phyloP scores from a whole-genome alignment of 2,329 filamentous ascomycete species.

The Bisporella sp. region DNA sequence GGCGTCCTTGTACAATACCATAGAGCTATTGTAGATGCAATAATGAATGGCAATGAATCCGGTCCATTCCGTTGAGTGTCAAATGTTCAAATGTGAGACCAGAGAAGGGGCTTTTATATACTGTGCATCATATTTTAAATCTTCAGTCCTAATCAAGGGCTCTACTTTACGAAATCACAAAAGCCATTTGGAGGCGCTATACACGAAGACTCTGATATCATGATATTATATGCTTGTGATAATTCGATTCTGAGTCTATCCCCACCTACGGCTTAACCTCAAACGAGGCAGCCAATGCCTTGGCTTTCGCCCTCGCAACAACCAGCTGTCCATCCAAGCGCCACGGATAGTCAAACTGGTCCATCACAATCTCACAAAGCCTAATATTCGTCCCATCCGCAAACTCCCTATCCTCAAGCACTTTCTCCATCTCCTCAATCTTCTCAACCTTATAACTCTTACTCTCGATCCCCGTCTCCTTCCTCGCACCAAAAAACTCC shows the following conservation, averaged over 20 bases:
- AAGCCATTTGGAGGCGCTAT: no score
- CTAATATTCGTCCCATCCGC: not conserved
- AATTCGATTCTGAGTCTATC: not conserved
- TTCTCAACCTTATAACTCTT: constrained; percentile 32
- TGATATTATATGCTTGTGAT: not conserved
- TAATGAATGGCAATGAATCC: constrained; percentile 9
- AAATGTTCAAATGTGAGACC: not conserved
- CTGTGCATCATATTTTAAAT: no score
- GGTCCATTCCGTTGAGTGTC: not conserved
- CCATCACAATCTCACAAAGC: constrained; percentile 12
- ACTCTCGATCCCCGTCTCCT: constrained; percentile 28
- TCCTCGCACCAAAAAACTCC: constrained; percentile 39
- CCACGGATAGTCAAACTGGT: constrained; percentile 13
- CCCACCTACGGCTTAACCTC: not conserved
- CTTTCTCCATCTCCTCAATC: constrained; percentile 47
- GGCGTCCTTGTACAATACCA: constrained; percentile 27
- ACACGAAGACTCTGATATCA: not conserved
- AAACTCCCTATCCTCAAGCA: constrained; percentile 2
- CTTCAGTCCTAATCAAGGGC: no score
- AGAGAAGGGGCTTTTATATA: no score
- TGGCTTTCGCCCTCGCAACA: not conserved
- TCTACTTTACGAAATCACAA: no score
- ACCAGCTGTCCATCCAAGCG: constrained; percentile 5
- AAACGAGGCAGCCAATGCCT: not conserved
- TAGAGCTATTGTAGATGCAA: constrained; percentile 24